Base-by-base conservation (phyloP, 352 stramenopile genomes). In the Sclerospora graminicola region DNA sequence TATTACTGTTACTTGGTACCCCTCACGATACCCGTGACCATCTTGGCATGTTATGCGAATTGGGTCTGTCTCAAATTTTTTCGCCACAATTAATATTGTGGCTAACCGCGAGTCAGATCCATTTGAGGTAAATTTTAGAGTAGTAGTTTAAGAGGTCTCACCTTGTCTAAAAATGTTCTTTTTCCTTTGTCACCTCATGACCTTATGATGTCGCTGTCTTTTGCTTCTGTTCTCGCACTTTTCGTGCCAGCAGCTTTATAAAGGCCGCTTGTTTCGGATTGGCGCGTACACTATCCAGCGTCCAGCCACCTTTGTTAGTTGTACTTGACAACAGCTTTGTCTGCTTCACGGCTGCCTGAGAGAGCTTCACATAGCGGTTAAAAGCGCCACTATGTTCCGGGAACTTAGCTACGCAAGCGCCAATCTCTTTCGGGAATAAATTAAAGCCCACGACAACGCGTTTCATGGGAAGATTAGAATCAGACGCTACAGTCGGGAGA, bases 1-100 rank as follows among this genome's bases (percentile, higher is more conserved):
- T 86, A 86, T 62, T 89, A 88, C 56, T 85, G 75, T 45, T 90
- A 80, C 46, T 45, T 90, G 27, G 33, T 88, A 23, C 75, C 78
- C 31, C 67, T 86, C 16, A 90, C 78, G 42, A 80, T 90, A 36
- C 75, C 78, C 18, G 69, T 85, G 34, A 71, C 73, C 19, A 78
- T 90, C 40, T 56, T 90, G 36, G 69, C 73, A 24, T 87, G 73
- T 60, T 88, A 88, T 53, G 56, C 69, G 37, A 86, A 86, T 42
- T 90, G 78, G 78, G 75, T 87, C 49, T 83, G 78, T 50, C 70
- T 87, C 60, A 89, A 89, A 57, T 89, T 87, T 60, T 89, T 89
- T 55, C 75, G 75, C 14, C 75, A 89, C 54, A 89, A 87, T 28
- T 87, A 66, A 57, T n/a, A 43, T 9, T 39, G n/a, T n/a, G n/a